phyloP scores from a whole-genome alignment of 2,329 filamentous ascomycete genomes.

The Trichoderma breve region DNA sequence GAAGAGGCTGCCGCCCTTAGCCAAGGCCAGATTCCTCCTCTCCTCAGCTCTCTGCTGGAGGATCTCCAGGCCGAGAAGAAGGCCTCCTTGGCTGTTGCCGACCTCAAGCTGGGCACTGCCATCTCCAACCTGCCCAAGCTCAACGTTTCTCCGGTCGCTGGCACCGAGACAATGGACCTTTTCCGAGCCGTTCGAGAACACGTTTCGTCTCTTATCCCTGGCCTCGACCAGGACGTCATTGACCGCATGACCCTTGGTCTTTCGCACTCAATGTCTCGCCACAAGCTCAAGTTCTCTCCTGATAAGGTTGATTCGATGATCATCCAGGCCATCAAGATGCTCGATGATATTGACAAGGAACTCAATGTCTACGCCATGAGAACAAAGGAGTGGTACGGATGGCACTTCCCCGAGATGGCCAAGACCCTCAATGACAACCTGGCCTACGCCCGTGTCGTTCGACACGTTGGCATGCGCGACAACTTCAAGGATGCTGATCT shows the following conservation, averaged over 20 bases:
- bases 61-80: constrained; percentile 97
- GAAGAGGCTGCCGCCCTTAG: constrained; percentile 86
- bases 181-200: constrained; percentile 94
- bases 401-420: constrained; percentile 98
- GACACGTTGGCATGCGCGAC: constrained; percentile 84
- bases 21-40: constrained; percentile 91
- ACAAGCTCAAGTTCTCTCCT: constrained; percentile 97
- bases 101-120: constrained; percentile 85
- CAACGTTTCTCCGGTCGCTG: constrained; percentile 77
- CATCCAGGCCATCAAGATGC: constrained; percentile 88
- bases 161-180: constrained; percentile 63
- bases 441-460: constrained; percentile 84
- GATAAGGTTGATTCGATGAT: constrained; percentile 99
- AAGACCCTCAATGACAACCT: constrained; percentile 97
- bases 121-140: constrained; percentile 90
- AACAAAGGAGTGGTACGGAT: constrained; percentile 99
- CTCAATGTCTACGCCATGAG: constrained; percentile 98
- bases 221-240: constrained; percentile 79
- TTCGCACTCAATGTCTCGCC: constrained; percentile 91
- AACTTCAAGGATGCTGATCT: constrained; percentile 76
- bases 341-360: constrained; percentile 98
- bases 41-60: constrained; percentile 78
- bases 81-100: constrained; percentile 87
- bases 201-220: constrained; percentile 85
- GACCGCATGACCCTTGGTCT: constrained; percentile 95